Percentiles rank a stretch among this genome's conserved stretches.
Conservation (phyloP, 2,329 filamentous ascomycete species). For the Fusarium tjaetaba region DNA sequence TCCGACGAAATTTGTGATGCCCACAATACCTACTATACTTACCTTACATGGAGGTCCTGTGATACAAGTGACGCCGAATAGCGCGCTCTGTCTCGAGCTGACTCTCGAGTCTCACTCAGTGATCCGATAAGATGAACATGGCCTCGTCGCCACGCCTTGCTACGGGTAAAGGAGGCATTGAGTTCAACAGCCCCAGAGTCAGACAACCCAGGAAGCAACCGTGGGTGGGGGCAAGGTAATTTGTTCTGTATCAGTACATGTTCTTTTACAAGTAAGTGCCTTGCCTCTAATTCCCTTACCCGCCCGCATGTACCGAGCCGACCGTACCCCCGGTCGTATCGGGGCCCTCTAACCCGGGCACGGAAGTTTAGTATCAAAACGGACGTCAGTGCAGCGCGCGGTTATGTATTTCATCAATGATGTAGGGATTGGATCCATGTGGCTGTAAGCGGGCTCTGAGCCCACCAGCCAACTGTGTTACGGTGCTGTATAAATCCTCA, state of each 20-base stretch:
- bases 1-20: conserved; percentile 13
- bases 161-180: conserved; percentile 36
- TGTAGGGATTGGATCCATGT: neutral
- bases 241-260: neutral
- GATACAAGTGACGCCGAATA: neutral
- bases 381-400: conserved; percentile 12
- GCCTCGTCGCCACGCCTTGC: neutral
- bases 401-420: conserved; percentile 3
- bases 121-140: conserved; percentile 6
- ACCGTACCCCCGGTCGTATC: conserved; percentile 20
- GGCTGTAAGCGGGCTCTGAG: neutral
- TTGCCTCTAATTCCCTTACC: neutral
- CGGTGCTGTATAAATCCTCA: neutral
- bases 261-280: neutral
- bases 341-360: conserved; percentile 17
- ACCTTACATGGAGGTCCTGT: neutral
- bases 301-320: conserved; percentile 22
- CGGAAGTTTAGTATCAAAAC: conserved; percentile 17
- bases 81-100: neutral
- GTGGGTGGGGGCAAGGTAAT: neutral
- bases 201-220: neutral
- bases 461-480: neutral
- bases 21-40: neutral
- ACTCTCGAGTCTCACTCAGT: neutral
- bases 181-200: neutral